phyloP scores from a whole-genome alignment of 2,329 filamentous ascomycete genomes.

The Lachnellula suecica region DNA sequence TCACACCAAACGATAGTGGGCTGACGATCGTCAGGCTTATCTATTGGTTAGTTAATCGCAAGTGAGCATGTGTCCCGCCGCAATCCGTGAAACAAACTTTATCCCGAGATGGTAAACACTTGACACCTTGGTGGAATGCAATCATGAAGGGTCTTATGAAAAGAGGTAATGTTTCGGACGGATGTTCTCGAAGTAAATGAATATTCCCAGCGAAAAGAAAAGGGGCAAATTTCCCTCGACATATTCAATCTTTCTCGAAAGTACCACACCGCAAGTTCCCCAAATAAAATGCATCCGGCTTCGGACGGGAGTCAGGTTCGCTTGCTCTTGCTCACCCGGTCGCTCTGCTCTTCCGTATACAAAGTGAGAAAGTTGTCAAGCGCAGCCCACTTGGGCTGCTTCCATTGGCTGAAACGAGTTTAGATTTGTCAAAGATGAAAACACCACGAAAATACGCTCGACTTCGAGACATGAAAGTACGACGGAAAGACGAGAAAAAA shows the following conservation, averaged over 20 bases:
- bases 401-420: slow-evolving; percentile 13
- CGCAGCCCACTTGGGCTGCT: slow-evolving; percentile 12
- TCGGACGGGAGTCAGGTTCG: slow-evolving; percentile 31
- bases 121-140: no score
- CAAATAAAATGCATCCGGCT: not conserved
- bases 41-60: slow-evolving; percentile 3
- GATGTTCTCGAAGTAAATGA: no score
- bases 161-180: no score
- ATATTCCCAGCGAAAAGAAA: no score
- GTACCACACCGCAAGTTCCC: no score
- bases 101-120: not conserved
- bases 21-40: slow-evolving; percentile 5
- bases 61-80: not conserved
- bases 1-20: slow-evolving; percentile 10
- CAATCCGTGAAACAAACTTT: slow-evolving; percentile 5
- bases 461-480: slow-evolving; percentile 11
- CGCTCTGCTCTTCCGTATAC: slow-evolving; percentile 2
- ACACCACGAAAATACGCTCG: not conserved
- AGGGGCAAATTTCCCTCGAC: no score
- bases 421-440: slow-evolving; percentile 12
- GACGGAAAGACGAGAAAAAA: slow-evolving; percentile 16
- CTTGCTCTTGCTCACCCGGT: slow-evolving; percentile 34
- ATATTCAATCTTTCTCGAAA: no score
- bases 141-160: no score
- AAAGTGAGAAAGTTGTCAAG: slow-evolving; percentile 2